A percentile compares a stretch with the other conserved stretches of the same genome.
phyloP scores from a whole-genome alignment of 257 asterid species.

The Ophiorrhiza pumila region DNA sequence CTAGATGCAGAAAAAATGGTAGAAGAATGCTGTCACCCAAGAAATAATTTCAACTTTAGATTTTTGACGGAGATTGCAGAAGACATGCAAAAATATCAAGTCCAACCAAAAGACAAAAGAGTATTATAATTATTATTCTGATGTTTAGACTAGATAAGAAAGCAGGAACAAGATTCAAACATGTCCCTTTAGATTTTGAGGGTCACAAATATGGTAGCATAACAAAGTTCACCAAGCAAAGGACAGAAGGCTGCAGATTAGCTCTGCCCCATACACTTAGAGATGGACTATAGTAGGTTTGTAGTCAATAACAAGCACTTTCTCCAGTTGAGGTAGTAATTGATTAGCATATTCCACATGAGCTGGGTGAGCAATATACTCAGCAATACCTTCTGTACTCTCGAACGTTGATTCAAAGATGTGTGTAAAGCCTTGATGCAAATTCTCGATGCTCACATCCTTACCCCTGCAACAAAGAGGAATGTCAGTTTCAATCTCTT shows the following conservation, averaged over 20 bases:
- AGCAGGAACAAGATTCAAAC: neutral
- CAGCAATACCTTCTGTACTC: conserved; percentile 70
- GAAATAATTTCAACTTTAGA: too few species aligned
- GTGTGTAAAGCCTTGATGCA: conserved; percentile 91
- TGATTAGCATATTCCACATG: conserved; percentile 54
- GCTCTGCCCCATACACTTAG: conserved; percentile 20
- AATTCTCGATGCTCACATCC: conserved; percentile 69
- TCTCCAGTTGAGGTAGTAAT: conserved; percentile 57
- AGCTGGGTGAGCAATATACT: conserved; percentile 57
- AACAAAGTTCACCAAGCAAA: neutral
- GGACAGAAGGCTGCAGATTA: neutral
- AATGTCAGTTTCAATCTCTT: neutral
- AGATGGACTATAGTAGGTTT: conserved; percentile 50
- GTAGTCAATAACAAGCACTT: conserved; percentile 62
- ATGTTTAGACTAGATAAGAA: neutral
- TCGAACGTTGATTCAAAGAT: conserved; percentile 80
- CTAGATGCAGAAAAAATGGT: too few species aligned
- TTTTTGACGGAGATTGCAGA: too few species aligned
- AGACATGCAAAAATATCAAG: too few species aligned
- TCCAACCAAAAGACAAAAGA: neutral
- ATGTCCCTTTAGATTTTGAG: neutral
- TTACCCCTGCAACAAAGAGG: conserved; percentile 55
- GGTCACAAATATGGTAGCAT: neutral
- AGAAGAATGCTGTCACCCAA: too few species aligned
- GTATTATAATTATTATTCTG: too few species aligned